Percentiles rank a stretch among this genome's conserved stretches.
phyloP scores from a whole-genome alignment of 768 basidiomycete species.

The Trametes elegans region DNA sequence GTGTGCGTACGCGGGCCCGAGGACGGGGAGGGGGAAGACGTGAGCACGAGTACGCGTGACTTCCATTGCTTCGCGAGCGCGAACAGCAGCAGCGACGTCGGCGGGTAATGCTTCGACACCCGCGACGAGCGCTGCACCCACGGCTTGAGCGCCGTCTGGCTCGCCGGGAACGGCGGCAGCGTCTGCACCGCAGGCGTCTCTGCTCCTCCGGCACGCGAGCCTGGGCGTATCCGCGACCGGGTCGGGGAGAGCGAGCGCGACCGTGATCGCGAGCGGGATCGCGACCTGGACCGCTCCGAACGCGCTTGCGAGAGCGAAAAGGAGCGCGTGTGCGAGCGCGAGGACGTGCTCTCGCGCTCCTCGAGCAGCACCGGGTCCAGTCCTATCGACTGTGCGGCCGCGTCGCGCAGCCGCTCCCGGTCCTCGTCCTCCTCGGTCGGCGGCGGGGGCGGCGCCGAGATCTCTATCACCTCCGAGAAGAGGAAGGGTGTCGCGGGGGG shows the following conservation, averaged over 20 bases:
- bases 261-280: slow-evolving; percentile 11
- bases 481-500: slow-evolving; percentile 40
- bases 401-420: slow-evolving; percentile 69
- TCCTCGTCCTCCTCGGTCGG: slow-evolving; percentile 61
- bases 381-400: slow-evolving; percentile 76
- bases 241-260: slow-evolving; percentile 13
- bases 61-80: slow-evolving; percentile 77
- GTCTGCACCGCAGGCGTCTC: slow-evolving; percentile 14
- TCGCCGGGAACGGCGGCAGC: slow-evolving; percentile 64
- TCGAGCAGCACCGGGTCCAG: slow-evolving; percentile 54
- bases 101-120: slow-evolving; percentile 67
- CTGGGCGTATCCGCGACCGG: slow-evolving; percentile 12
- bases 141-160: slow-evolving; percentile 46
- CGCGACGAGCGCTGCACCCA: slow-evolving; percentile 48
- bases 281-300: slow-evolving; percentile 13
- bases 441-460: slow-evolving; percentile 41
- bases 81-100: slow-evolving; percentile 65
- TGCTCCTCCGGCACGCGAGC: slow-evolving; percentile 12
- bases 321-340: slow-evolving; percentile 19
- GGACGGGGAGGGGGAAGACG: slow-evolving; percentile 22
- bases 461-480: slow-evolving; percentile 73
- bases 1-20: slow-evolving; percentile 10
- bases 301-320: slow-evolving; percentile 12
- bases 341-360: slow-evolving; percentile 27
- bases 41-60: slow-evolving; percentile 56